These are phyloP conservation scores for Paramecium octaurelia DNA, from an alignment of 73 alveolate genomes.

Conservation along the genomic window DNA sequence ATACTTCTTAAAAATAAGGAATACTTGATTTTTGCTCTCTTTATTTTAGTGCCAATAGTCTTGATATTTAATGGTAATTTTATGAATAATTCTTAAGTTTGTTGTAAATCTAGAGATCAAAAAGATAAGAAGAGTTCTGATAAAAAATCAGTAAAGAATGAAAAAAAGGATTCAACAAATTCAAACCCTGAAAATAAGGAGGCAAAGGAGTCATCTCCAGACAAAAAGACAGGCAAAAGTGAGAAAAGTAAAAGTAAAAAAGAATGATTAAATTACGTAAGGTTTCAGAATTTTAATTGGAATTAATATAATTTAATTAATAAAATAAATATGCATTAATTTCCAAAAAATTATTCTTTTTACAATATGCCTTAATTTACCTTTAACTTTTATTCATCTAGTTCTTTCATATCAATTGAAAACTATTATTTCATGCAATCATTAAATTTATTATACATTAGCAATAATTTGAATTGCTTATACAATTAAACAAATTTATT, in stretches of 20 bases:
- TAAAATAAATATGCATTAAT: background rate
- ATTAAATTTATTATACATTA: background rate
- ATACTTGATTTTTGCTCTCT: background rate
- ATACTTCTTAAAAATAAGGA: background rate
- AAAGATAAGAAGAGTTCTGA: background rate
- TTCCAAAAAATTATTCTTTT: background rate
- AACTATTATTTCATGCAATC: background rate
- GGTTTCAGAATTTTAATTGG: too few species aligned
- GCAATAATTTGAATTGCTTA: background rate
- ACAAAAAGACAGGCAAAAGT: background rate
- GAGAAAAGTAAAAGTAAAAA: background rate
- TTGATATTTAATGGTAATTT: background rate
- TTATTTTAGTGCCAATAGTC: background rate
- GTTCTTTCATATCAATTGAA: background rate
- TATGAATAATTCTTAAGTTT: background rate
- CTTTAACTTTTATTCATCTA: background rate
- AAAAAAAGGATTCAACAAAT: background rate
- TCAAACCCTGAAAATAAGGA: background rate
- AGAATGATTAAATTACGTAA: background rate
- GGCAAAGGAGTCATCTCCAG: background rate
- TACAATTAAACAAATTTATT: background rate
- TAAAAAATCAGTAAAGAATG: background rate
- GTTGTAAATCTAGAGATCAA: background rate
- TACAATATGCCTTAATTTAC: background rate
- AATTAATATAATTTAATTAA: background rate